Evolutionary conservation across 2,329 filamentous ascomycete genomes (phyloP), one percentile per base, ranked within the genome.

Genomic region (Diaporthe ampelina): DNA sequence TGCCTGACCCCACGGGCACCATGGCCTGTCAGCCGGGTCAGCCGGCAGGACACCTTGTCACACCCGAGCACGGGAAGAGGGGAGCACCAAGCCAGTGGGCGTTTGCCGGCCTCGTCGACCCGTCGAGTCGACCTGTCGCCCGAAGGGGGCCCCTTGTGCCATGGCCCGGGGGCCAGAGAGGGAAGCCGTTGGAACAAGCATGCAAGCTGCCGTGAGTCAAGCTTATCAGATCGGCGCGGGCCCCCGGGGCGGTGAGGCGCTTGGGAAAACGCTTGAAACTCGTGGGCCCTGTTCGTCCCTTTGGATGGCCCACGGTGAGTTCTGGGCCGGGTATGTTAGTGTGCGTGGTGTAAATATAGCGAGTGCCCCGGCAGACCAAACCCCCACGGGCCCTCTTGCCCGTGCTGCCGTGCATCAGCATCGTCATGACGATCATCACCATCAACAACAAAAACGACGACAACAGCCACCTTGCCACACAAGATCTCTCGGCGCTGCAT

Each of bases 201-300:
- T 26, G 61, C 61, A 65, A 65, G 29, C 61, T 52, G 45, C 61
- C 45, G 61, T 52, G 61, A 52, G 61, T 52, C 61, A 52, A 52
- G 61, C 61, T 67, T 67, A 67, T 52, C 61, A 67, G 61, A 67
- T 67, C 45, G 61, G 43, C 61, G 43, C 29, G 29, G 61, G 26
- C 61, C 43, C 26, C 61, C 43, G 61, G 61, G 61, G 61, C 61
- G 61, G 61, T 65, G 61, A 50, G 61, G 43, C 45, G 13, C 59
- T 65, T 65, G 59, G 59, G 17, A 37, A 52, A 7, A 52, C 26
- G 61, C 43, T 35, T 50, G 43, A 52, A 52, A 65, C 61, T n/a
- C 26, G 13, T 13, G 24, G 48, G 61, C 35, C 26, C 43, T 13
- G 61, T 67, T 67, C 61, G 29, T 67, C 61, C 29, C 43, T 35